phyloP scores from a whole-genome alignment of 139 green algal species.

The Picochlorum sp. region DNA sequence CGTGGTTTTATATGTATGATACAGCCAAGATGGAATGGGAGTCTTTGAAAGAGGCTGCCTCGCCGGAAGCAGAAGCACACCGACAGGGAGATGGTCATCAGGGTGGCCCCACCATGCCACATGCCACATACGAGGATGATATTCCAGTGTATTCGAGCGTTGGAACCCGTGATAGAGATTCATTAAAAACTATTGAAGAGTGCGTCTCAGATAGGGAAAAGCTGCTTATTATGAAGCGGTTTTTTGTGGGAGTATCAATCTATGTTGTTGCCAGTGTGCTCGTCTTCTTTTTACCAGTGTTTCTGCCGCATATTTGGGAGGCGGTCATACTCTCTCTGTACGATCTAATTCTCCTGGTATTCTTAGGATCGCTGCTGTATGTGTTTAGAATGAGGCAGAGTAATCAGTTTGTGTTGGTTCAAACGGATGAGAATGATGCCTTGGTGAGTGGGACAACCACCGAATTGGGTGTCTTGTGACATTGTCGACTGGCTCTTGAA shows the following conservation, averaged over 20 bases:
- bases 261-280: constrained; percentile 30
- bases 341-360: constrained; percentile 27
- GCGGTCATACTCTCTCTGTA: constrained; percentile 15
- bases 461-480: constrained; percentile 19
- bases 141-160: constrained; percentile 6
- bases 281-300: constrained; percentile 34
- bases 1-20: constrained; percentile 42
- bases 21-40: constrained; percentile 20
- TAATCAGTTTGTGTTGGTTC: constrained; percentile 37
- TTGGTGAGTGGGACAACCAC: constrained; percentile 7
- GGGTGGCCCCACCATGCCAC: too few relatives aligned
- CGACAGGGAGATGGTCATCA: neutral
- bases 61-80: neutral
- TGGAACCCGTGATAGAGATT: constrained; percentile 26
- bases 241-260: constrained; percentile 37
- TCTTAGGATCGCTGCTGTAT: constrained; percentile 28
- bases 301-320: constrained; percentile 29
- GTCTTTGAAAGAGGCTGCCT: constrained; percentile 11
- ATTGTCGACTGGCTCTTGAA: neutral
- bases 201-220: constrained; percentile 31
- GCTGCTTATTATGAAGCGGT: constrained; percentile 37
- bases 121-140: neutral
- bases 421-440: constrained; percentile 15
- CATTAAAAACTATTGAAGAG: constrained; percentile 42
- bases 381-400: constrained; percentile 43